Evolutionary conservation across 768 basidiomycete species (phyloP), one percentile per base, ranked within the genome.

Genomic region (Termitomyces sp.): DNA sequence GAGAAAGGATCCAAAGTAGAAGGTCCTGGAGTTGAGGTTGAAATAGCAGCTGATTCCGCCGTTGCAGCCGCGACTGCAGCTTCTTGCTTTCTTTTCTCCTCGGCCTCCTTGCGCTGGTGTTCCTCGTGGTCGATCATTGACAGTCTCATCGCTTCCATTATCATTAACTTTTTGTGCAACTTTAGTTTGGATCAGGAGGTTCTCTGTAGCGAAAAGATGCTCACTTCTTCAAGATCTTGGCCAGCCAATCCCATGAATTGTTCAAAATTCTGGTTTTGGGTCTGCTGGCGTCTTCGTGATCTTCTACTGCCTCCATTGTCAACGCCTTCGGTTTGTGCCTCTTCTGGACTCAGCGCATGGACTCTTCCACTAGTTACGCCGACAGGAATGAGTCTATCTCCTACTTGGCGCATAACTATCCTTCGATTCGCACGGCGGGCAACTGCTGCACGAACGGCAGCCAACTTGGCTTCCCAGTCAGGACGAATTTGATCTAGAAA

Each of bases 141-240:
- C 56, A 97, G 75, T 54, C 96, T 85, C 95, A 99, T 98, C 5
- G 97, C 97, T 74, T 98, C 97, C 92, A 95, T 95, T 54, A 99
- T 77, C 96, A 98, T 98, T 43, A 99, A 74, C 93, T 99, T 38
- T 51, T 60, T 40, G 45, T 46, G 21, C 55, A 44, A 31, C 42
- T 23, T 23, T 35, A 45, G 50, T 55, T 40, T 53, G 53, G 31
- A 35, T 54, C 12, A 46, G 56, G 3, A 43, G 27, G 29, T 19
- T 43, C 52, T 23, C n/a, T 41, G 10, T 12, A 54, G 41, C 67
- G 62, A 34, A 58, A 40, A 47, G 44, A 69, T 42, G 48, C 82
- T 66, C 65, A 93, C 94, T 81, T 96, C 95, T 77, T 95, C 95
- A 54, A 96, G 71, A 73, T 96, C 95, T 70, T 90, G 89, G n/a